A percentile compares a stretch with the other conserved stretches of the same genome.
Evolutionary conservation across 176 grass and related monocot species (phyloP).

Genomic region (Puya raimondii): DNA sequence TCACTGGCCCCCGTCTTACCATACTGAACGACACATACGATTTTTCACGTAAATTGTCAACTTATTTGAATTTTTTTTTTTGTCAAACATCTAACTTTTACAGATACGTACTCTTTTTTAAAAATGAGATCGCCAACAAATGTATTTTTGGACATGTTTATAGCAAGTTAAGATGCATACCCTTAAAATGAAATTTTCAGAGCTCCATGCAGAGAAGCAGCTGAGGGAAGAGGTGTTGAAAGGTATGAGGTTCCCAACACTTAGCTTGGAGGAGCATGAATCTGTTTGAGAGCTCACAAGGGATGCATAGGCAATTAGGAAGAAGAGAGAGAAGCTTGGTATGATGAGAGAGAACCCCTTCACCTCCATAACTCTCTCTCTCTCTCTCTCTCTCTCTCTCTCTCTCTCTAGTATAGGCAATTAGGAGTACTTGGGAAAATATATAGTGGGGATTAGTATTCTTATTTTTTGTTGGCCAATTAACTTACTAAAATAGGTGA

Average conservation of each 20-base stretch:
- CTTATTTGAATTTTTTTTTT: background rate
- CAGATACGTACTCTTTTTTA: too few relatives aligned
- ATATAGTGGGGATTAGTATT: background rate
- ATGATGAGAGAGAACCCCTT: background rate
- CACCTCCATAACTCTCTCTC: background rate
- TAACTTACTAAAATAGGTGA: background rate
- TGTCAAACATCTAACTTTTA: background rate
- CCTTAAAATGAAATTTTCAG: conserved; percentile 39
- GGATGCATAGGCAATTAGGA: background rate
- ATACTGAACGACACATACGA: conserved; percentile 31
- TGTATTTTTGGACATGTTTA: too few relatives aligned
- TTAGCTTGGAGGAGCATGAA: conserved; percentile 27
- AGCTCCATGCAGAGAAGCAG: conserved; percentile 38
- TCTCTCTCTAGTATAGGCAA: too few relatives aligned
- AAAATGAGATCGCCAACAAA: too few relatives aligned
- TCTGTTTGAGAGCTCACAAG: conserved; percentile 20
- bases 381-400: background rate
- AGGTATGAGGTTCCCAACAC: conserved; percentile 25
- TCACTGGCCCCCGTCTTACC: conserved; percentile 50
- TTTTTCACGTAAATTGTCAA: background rate
- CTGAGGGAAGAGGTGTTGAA: conserved; percentile 38
- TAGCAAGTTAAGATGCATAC: conserved; percentile 6
- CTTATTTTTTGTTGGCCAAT: background rate
- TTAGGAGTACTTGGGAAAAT: too few relatives aligned
- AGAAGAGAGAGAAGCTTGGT: conserved; percentile 5